These are phyloP conservation scores for Oryza australiensis DNA, from an alignment of 176 grass and related monocot species.

Conservation along the genomic window DNA sequence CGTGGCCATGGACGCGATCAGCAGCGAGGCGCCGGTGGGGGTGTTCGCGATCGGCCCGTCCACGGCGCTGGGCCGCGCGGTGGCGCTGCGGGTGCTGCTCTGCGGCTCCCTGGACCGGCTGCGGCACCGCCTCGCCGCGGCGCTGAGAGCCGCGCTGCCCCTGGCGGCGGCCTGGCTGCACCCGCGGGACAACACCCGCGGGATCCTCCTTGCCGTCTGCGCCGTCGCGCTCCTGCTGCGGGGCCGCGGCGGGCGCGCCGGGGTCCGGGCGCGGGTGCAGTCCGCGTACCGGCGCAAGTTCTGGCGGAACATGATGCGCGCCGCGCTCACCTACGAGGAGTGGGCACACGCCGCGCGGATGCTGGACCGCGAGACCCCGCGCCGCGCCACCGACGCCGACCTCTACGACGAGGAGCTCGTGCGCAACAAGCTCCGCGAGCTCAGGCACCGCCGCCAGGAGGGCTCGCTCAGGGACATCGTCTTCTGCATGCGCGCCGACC, in stretches of 20 bases:
- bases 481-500: conserved; percentile 84
- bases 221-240: conserved; percentile 74
- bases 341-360: conserved; percentile 90
- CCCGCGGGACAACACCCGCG: conserved; percentile 68
- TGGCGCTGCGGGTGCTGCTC: conserved; percentile 76
- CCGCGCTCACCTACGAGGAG: conserved; percentile 94
- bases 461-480: conserved; percentile 86
- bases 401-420: conserved; percentile 93
- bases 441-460: conserved; percentile 64
- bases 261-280: conserved; percentile 58
- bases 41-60: conserved; percentile 75
- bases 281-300: conserved; percentile 92
- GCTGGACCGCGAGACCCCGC: conserved; percentile 72
- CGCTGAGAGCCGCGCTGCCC: conserved; percentile 25
- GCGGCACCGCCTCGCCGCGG: conserved; percentile 48
- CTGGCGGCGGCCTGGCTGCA: conserved; percentile 58
- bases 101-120: conserved; percentile 52
- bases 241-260: conserved; percentile 38
- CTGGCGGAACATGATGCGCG: conserved; percentile 95
- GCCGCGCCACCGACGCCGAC: conserved; percentile 60
- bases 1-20: conserved; percentile 40
- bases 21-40: conserved; percentile 64
- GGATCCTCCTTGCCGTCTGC: conserved; percentile 77
- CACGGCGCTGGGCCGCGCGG: conserved; percentile 66
- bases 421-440: conserved; percentile 80